These are phyloP conservation scores for Cladosporium sp. DNA, from an alignment of 2,329 filamentous ascomycete genomes.

Conservation along the genomic window DNA sequence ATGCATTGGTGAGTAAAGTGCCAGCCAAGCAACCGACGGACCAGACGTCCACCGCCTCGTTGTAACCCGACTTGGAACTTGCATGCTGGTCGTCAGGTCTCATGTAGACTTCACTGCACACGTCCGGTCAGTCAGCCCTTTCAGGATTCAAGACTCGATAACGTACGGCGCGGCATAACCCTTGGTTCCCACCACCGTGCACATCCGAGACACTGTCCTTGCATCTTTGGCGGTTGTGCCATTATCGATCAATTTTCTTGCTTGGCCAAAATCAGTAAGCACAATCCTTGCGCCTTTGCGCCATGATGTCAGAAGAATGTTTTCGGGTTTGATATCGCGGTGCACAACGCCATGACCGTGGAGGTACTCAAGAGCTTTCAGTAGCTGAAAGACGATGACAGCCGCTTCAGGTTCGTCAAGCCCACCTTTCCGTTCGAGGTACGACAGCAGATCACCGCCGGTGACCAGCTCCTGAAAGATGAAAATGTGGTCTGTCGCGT, in stretches of 20 bases:
- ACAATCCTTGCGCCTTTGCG: constrained; percentile 54
- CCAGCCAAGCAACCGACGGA: constrained; percentile 58
- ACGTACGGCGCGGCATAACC: constrained; percentile 62
- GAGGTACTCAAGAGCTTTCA: constrained; percentile 60
- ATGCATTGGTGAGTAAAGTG: constrained; percentile 53
- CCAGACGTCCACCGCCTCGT: constrained; percentile 62
- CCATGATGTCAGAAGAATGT: constrained; percentile 60
- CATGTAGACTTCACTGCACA: constrained; percentile 39
- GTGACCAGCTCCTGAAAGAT: constrained; percentile 62
- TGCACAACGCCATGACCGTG: constrained; percentile 59
- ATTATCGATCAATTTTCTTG: constrained; percentile 40
- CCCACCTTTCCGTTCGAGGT: constrained; percentile 51
- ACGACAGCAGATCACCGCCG: constrained; percentile 62
- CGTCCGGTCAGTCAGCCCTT: background rate
- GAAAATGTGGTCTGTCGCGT: constrained; percentile 55
- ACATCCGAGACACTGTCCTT: constrained; percentile 48
- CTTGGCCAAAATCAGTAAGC: constrained; percentile 62
- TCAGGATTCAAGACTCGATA: background rate
- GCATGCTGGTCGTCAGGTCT: background rate
- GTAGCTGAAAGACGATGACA: constrained; percentile 56
- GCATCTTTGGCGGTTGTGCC: background rate
- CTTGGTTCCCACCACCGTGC: constrained; percentile 54
- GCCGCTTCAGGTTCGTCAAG: constrained; percentile 54
- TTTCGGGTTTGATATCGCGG: constrained; percentile 64
- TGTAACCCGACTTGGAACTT: constrained; percentile 47